These are phyloP conservation scores for Psophocarpus tetragonolobus DNA, from an alignment of 306 rosid species.

Conservation along the genomic window DNA sequence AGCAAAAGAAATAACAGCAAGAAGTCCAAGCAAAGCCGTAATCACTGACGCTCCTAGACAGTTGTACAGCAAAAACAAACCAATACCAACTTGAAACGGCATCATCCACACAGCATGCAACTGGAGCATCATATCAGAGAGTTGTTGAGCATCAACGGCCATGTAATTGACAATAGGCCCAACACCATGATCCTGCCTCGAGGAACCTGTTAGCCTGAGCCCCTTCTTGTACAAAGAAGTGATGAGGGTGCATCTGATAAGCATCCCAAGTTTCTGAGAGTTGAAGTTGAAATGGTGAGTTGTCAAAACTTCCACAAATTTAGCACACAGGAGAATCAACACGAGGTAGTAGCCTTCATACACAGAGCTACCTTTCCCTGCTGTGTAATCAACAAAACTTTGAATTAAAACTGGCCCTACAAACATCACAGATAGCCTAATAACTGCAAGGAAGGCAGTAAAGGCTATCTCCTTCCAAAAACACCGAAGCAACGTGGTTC, in stretches of 20 bases:
- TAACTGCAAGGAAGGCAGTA: constrained; percentile 74
- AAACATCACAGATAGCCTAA: constrained; percentile 70
- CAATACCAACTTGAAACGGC: constrained; percentile 76
- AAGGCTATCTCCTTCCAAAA: constrained; percentile 73
- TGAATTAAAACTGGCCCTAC: constrained; percentile 83
- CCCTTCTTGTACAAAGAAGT: constrained; percentile 90
- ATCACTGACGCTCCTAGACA: constrained; percentile 58
- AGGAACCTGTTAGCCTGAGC: constrained; percentile 70
- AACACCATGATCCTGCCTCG: constrained; percentile 84
- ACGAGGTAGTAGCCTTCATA: constrained; percentile 89
- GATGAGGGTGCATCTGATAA: constrained; percentile 74
- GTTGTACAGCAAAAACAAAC: constrained; percentile 63
- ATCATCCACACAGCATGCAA: constrained; percentile 85
- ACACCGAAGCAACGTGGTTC: constrained; percentile 70
- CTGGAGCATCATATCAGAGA: constrained; percentile 93
- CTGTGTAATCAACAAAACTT: constrained; percentile 72
- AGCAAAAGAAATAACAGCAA: constrained; percentile 49
- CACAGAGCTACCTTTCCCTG: constrained; percentile 72
- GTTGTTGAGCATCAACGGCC: constrained; percentile 93
- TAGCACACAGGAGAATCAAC: constrained; percentile 61
- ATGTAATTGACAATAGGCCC: constrained; percentile 95
- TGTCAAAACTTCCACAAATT: constrained; percentile 70
- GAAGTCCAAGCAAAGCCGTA: constrained; percentile 59
- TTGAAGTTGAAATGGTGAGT: constrained; percentile 91
- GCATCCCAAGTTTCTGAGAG: constrained; percentile 92